These are phyloP conservation scores for Tausonia pullulans DNA, from an alignment of 1,284 basidiomycete species.

Conservation along the genomic window DNA sequence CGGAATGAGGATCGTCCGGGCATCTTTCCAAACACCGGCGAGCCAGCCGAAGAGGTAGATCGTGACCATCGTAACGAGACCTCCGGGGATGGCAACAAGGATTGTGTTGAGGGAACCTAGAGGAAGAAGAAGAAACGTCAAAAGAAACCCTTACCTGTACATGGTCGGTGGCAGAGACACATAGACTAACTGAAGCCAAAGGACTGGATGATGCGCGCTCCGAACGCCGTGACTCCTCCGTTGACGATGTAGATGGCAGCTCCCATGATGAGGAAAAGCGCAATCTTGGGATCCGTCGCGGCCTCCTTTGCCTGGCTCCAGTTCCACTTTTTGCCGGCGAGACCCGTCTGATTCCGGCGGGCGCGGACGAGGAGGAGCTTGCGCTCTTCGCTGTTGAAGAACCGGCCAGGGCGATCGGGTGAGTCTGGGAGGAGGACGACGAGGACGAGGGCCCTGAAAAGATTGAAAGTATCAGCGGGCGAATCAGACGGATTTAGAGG, in stretches of 20 bases:
- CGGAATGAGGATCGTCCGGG: slow-evolving; percentile 35
- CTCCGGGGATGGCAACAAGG: slow-evolving; percentile 36
- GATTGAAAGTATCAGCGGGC: not conserved
- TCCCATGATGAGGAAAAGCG: slow-evolving; percentile 36
- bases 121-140: too few species aligned
- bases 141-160: too few species aligned
- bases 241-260: slow-evolving; percentile 26
- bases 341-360: not conserved
- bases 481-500: not conserved
- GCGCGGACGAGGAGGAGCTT: slow-evolving; percentile 28
- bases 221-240: slow-evolving; percentile 35
- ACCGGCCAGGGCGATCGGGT: slow-evolving; percentile 31
- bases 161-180: too few species aligned
- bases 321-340: slow-evolving; percentile 26
- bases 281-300: slow-evolving; percentile 37
- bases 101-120: slow-evolving; percentile 32
- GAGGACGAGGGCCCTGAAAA: slow-evolving; percentile 28
- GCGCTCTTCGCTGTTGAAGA: slow-evolving; percentile 32
- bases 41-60: slow-evolving; percentile 29
- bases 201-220: slow-evolving; percentile 36
- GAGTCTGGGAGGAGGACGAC: slow-evolving; percentile 37
- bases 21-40: slow-evolving; percentile 32
- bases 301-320: slow-evolving; percentile 36
- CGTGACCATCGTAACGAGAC: slow-evolving; percentile 33
- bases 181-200: slow-evolving; percentile 35